Base-by-base conservation (phyloP, 768 basidiomycete species). In the Pulveroboletus sp. region DNA sequence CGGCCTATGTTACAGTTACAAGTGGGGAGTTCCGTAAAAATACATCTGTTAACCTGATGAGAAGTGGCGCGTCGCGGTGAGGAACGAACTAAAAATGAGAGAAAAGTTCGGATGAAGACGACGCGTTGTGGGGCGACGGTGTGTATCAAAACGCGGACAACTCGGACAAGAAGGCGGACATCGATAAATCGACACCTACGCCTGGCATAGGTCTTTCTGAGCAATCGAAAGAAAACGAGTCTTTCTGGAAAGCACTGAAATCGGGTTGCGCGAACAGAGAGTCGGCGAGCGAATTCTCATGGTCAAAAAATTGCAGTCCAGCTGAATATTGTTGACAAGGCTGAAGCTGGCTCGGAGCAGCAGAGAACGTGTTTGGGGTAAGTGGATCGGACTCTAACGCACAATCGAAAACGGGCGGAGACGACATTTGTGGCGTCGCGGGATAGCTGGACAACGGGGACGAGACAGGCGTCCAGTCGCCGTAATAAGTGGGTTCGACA, bases 361-460 rank as follows among this genome's bases (percentile, higher is more conserved):
- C 33, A 26, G 59, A 55, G 42, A 58, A 68, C 1, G 59, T 50
- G 47, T 50, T 59, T 11, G 56, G 31, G 8, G 37, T 31, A 36
- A 65, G 68, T 0, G 50, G 49, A 36, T 60, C 60, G 1, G 55
- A 50, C 30, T 67, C 63, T 21, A 60, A 36, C 6, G 43, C 37
- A 30, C 59, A 53, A 35, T 68, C 65, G 35, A 66, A 57, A 14
- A 56, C 41, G 11, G 63, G 61, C 5, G 54, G 50, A 57, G 65
- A 74, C 62, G 33, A 57, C 28, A 39, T 65, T 68, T 60, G 73
- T 6, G 77, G 75, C 5, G 77, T 75, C 6, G 68, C 51, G 1
- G 79, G 76, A 3, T 70, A 65, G 54, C 73, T 77, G 32, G 74
- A 71, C 24, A 70, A 58, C 0, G 79, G 74, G 2, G 76, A 75